Base-by-base conservation (phyloP, 2,329 filamentous ascomycete genomes). In the Aspergillus fumigatiaffinis region DNA sequence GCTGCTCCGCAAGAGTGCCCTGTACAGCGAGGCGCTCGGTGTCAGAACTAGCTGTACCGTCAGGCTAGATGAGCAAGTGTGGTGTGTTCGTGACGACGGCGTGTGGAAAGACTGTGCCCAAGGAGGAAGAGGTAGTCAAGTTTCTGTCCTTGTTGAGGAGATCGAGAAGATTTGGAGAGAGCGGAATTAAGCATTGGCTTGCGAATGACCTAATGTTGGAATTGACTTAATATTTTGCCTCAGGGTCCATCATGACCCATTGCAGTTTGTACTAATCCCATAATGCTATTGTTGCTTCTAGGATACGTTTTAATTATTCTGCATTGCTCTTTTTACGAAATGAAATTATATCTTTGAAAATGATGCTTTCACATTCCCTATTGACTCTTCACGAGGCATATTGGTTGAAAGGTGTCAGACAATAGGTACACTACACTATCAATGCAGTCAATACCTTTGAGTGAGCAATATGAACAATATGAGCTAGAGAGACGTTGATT, bases 81-180 rank as follows among this genome's bases (percentile, higher is more conserved):
- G 94, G 78, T 99, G 94, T 76, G 84, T 97, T 62, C 83, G 88
- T 52, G 92, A 97, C 71, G 84, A 77, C 25, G 88, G 87, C 12
- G 71, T 88, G 68, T 97, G 92, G 91, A 87, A 78, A 56, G 83
- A 94, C 63, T 97, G 93, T 71, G 85, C 87, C 3, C 81, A 66
- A 88, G 90, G 51, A 67, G 86, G 55, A 78, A 79, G 63, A 84
- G 75, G 74, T 4, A 74, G 72, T 51, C 64, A 75, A n/a, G 73
- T 77, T 5, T 64, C 71, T 64, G 88, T 92, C 68, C 80, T 97
- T 54, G 84, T 96, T 53, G 79, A 85, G 66, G 87, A 90, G 74
- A 85, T 97, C 61, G 84, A 92, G 78, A 86, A 86, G 74, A 80
- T 90, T 58, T 90, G 86, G 72, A 62, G 68, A 47, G 66, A 71